phyloP scores from a whole-genome alignment of 495 filamentous ascomycete genomes.

The Aspergillus sclerotioniger region DNA sequence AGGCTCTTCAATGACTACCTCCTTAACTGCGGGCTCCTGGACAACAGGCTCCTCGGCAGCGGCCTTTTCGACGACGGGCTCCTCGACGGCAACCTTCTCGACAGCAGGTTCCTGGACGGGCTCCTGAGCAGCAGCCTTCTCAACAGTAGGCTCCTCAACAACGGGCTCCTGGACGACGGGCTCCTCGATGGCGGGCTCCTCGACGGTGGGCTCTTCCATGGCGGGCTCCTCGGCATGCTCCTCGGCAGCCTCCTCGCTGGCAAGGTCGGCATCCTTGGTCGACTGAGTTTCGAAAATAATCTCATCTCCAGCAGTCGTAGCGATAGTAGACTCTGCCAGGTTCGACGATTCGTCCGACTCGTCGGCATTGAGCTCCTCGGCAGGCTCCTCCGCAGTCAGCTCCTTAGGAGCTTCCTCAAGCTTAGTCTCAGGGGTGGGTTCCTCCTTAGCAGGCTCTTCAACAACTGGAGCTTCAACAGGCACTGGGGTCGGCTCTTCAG shows the following conservation, averaged over 20 bases:
- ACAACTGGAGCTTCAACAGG: slow-evolving; percentile 11
- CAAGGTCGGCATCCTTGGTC: not conserved
- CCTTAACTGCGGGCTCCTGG: slow-evolving; percentile 1
- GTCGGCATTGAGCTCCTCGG: slow-evolving; percentile 12
- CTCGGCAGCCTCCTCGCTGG: slow-evolving; percentile 5
- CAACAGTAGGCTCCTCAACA: slow-evolving; percentile 6
- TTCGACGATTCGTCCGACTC: slow-evolving; percentile 8
- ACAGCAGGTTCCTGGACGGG: slow-evolving; percentile 10
- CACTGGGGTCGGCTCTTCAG: not conserved
- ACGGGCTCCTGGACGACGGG: slow-evolving; percentile 8
- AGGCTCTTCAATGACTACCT: slow-evolving; percentile 10
- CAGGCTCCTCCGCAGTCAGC: slow-evolving; percentile 8
- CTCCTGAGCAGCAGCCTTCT: slow-evolving; percentile 11
- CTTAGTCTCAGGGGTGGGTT: not conserved
- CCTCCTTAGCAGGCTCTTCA: slow-evolving; percentile 6
- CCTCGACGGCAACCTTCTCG: slow-evolving; percentile 12
- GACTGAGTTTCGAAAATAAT: not conserved
- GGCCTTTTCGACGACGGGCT: slow-evolving; percentile 9
- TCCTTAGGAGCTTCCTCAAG: slow-evolving; percentile 5
- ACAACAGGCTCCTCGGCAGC: not conserved
- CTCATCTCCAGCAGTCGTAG: slow-evolving; percentile 3
- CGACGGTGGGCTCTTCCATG: slow-evolving; percentile 8
- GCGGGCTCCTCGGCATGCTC: slow-evolving; percentile 3
- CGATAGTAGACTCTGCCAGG: slow-evolving; percentile 6
- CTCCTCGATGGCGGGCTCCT: slow-evolving; percentile 17